A percentile compares a stretch with the other conserved stretches of the same genome.
Conservation (phyloP, 768 basidiomycete genomes). For the Suillus subalutaceus region DNA sequence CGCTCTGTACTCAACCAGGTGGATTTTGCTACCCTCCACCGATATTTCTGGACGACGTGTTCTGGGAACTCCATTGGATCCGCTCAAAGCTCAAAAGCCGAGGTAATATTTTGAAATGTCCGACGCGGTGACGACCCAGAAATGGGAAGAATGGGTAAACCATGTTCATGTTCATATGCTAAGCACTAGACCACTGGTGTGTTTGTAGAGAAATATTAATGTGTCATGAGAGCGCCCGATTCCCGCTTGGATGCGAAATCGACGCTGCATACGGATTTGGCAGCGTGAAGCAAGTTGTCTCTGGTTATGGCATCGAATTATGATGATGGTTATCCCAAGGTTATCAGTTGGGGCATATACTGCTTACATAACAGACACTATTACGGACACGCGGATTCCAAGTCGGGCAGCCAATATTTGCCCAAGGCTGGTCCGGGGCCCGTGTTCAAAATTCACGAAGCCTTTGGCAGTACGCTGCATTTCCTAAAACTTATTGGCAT, state of each 20-base stretch:
- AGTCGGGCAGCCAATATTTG: too few species aligned
- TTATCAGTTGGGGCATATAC: not conserved
- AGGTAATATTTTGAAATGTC: slow-evolving; percentile 47
- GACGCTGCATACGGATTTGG: slow-evolving; percentile 48
- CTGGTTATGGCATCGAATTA: slow-evolving; percentile 29
- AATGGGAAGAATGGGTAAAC: slow-evolving; percentile 54
- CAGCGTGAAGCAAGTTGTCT: slow-evolving; percentile 42
- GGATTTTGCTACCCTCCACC: slow-evolving; percentile 56
- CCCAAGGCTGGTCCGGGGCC: too few species aligned
- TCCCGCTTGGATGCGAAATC: slow-evolving; percentile 51
- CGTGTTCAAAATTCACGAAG: too few species aligned
- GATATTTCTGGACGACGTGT: slow-evolving; percentile 55
- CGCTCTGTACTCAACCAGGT: slow-evolving; percentile 55
- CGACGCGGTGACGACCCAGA: slow-evolving; percentile 52
- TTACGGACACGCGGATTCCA: not conserved
- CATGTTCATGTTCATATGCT: slow-evolving; percentile 60
- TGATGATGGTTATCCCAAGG: not conserved
- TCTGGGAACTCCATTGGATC: slow-evolving; percentile 51
- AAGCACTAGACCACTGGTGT: slow-evolving; percentile 33
- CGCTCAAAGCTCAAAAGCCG: slow-evolving; percentile 49
- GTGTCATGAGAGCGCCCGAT: slow-evolving; percentile 43
- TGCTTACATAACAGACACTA: not conserved
- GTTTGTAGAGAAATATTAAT: slow-evolving; percentile 47
- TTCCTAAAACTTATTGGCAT: too few species aligned
- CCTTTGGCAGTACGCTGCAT: too few species aligned